Evolutionary conservation across 2,329 filamentous ascomycete species (phyloP).

Genomic region (Fusarium anthophilum): DNA sequence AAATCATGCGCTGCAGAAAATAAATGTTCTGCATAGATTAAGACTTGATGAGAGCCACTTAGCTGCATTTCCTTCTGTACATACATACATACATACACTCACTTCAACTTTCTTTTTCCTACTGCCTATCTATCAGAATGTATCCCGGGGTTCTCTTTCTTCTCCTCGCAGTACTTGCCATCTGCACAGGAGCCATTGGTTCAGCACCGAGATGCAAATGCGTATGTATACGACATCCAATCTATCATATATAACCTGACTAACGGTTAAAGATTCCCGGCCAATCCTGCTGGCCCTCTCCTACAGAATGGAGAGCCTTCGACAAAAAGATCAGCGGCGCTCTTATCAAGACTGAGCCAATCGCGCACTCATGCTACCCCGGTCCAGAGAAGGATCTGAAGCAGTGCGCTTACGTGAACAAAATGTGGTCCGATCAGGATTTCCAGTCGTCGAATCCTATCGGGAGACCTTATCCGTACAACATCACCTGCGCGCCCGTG

Average conservation of each 20-base stretch:
- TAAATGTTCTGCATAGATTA: not conserved
- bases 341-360: slow-evolving; percentile 26
- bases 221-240: not conserved
- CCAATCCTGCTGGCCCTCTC: slow-evolving; percentile 22
- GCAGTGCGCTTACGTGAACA: slow-evolving; percentile 20
- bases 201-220: slow-evolving; percentile 15
- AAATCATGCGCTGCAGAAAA: not conserved
- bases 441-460: slow-evolving; percentile 29
- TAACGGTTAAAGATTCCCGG: slow-evolving; percentile 17
- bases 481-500: slow-evolving; percentile 28
- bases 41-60: slow-evolving; percentile 2
- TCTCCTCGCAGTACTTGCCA: slow-evolving; percentile 1
- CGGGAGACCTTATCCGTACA: slow-evolving; percentile 31
- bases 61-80: not conserved
- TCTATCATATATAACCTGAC: not conserved
- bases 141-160: not conserved
- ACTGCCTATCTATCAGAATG: not conserved
- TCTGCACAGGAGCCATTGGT: not conserved
- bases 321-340: not conserved
- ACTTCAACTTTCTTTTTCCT: not conserved
- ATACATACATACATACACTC: not conserved
- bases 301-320: slow-evolving; percentile 7
- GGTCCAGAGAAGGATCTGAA: slow-evolving; percentile 13
- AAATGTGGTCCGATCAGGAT: slow-evolving; percentile 33
- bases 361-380: slow-evolving; percentile 26